Conservation (phyloP, 495 filamentous ascomycete species). For the Talaromyces wortmannii region DNA sequence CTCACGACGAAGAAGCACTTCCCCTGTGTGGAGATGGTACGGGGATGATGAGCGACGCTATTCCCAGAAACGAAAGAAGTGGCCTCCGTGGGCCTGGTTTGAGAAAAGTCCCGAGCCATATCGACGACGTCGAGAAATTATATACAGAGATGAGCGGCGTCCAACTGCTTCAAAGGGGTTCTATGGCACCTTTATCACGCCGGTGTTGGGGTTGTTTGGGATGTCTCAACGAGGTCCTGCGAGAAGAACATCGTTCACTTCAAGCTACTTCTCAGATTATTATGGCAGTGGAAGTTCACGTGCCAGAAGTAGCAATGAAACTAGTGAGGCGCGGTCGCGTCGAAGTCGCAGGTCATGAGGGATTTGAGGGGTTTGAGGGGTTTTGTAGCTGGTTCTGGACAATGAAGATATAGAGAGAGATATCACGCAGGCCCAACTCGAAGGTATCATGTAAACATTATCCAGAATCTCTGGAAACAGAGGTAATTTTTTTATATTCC, state of each 20-base stretch:
- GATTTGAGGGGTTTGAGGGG: background rate
- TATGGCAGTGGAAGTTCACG: background rate
- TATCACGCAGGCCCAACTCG: background rate
- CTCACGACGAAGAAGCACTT: background rate
- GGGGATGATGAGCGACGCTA: background rate
- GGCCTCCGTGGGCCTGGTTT: background rate
- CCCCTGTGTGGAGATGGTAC: background rate
- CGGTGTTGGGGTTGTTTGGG: background rate
- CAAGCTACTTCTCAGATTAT: background rate
- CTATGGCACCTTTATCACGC: background rate
- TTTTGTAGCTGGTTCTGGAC: background rate
- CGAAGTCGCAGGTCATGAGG: background rate
- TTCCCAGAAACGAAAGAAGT: background rate
- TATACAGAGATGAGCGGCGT: background rate
- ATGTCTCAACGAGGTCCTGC: background rate
- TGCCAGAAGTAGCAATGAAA: background rate
- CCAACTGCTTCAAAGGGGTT: background rate
- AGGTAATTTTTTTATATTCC: background rate
- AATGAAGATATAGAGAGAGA: background rate
- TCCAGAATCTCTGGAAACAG: background rate
- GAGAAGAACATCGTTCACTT: background rate
- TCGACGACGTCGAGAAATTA: conserved; percentile 16
- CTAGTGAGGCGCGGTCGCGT: background rate
- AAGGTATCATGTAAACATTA: background rate
- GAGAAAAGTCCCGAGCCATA: background rate